Conservation (phyloP, 192 early-diverging fungal species). For the Umbelopsis ramanniana region DNA sequence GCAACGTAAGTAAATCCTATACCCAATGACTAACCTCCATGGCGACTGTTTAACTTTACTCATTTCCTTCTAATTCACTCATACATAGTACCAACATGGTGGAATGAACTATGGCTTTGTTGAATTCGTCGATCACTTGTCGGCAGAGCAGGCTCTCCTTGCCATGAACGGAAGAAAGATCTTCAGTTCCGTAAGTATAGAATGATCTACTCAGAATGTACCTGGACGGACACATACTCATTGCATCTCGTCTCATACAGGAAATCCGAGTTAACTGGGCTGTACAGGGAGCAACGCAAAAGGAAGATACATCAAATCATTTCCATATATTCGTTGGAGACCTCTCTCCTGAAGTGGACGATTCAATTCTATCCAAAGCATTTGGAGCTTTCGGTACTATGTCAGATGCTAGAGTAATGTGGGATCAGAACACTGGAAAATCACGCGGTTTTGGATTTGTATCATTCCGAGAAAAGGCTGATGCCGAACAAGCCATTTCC, state of each 20-base stretch:
- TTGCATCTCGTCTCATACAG: constrained; percentile 14
- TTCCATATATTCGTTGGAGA: constrained; percentile 92
- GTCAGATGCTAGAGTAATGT: constrained; percentile 91
- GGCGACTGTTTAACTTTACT: background rate
- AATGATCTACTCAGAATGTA: too few species aligned
- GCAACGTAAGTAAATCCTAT: constrained; percentile 59
- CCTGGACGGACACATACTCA: background rate
- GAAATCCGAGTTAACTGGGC: constrained; percentile 39
- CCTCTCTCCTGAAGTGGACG: constrained; percentile 85
- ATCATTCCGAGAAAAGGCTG: constrained; percentile 77
- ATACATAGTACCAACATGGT: constrained; percentile 17
- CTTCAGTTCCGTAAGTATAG: constrained; percentile 54
- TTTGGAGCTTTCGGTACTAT: constrained; percentile 72
- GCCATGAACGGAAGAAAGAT: constrained; percentile 71
- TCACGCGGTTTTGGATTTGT: constrained; percentile 90
- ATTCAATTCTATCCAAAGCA: constrained; percentile 77
- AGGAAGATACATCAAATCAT: constrained; percentile 52
- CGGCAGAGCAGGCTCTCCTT: constrained; percentile 74
- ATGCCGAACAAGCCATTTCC: constrained; percentile 82
- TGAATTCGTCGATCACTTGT: constrained; percentile 72
- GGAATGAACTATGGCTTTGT: constrained; percentile 84
- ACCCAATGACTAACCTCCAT: background rate
- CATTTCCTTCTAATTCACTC: background rate
- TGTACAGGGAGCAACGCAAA: constrained; percentile 27
- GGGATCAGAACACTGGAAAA: constrained; percentile 85